Evolutionary conservation across 768 basidiomycete species (phyloP).

Genomic region (Amanita molliuscula): DNA sequence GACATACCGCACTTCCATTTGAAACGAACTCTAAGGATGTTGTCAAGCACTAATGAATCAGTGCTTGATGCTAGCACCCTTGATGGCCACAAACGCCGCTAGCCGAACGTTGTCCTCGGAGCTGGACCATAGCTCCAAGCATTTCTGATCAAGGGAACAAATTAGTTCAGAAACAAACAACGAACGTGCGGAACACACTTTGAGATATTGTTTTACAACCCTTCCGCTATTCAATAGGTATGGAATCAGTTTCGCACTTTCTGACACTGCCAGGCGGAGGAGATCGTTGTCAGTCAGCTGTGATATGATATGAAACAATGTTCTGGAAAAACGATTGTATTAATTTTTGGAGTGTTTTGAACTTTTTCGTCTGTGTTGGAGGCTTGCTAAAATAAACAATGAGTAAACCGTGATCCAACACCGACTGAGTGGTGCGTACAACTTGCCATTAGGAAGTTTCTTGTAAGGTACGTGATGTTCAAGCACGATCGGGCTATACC

Average conservation of each 20-base stretch:
- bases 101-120: slow-evolving; percentile 77
- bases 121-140: slow-evolving; percentile 76
- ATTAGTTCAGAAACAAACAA: not conserved
- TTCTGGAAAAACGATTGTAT: slow-evolving; percentile 88
- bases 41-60: slow-evolving; percentile 75
- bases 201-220: slow-evolving; percentile 77
- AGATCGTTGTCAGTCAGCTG: slow-evolving; percentile 63
- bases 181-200: slow-evolving; percentile 33
- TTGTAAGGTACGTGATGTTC: slow-evolving; percentile 86
- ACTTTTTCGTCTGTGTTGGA: slow-evolving; percentile 70
- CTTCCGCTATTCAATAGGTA: slow-evolving; percentile 81
- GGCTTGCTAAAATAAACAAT: slow-evolving; percentile 53
- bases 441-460: slow-evolving; percentile 70
- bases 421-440: slow-evolving; percentile 39
- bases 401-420: slow-evolving; percentile 1
- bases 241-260: slow-evolving; percentile 84
- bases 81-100: slow-evolving; percentile 76
- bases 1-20: not conserved
- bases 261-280: slow-evolving; percentile 62
- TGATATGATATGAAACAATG: slow-evolving; percentile 60
- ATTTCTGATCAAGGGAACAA: slow-evolving; percentile 39
- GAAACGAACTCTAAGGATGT: slow-evolving; percentile 68
- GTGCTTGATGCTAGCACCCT: slow-evolving; percentile 67
- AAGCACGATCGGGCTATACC: slow-evolving; percentile 85
- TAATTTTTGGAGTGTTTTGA: slow-evolving; percentile 77